These are phyloP conservation scores for Arachis monticola DNA, from an alignment of 331 rosid species.

Conservation along the genomic window DNA sequence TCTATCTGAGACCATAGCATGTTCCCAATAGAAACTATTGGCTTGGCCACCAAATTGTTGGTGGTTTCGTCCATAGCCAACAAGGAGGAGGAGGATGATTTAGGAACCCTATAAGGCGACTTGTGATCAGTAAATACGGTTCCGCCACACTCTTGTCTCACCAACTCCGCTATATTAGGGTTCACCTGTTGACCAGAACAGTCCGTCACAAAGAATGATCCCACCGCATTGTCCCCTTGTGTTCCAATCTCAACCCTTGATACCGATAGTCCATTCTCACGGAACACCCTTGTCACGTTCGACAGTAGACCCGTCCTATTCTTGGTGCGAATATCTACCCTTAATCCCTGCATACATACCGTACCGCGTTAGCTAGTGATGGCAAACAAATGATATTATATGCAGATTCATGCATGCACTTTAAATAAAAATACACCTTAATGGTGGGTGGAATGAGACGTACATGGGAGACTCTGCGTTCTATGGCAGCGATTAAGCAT, in stretches of 20 bases:
- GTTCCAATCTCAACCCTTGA: conserved; percentile 64
- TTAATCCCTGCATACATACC: conserved; percentile 59
- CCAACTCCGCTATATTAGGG: conserved; percentile 53
- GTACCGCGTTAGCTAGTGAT: not conserved
- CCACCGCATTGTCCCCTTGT: conserved; percentile 58
- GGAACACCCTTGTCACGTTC: conserved; percentile 64
- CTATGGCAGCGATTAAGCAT: conserved; percentile 78
- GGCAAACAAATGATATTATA: not conserved
- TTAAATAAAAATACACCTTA: not conserved
- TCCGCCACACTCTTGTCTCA: conserved; percentile 65
- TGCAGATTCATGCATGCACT: not conserved
- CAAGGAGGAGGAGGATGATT: conserved; percentile 44
- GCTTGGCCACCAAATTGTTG: conserved; percentile 41
- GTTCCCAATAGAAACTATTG: conserved; percentile 64
- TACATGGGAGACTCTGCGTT: conserved; percentile 82
- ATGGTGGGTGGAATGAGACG: conserved; percentile 22
- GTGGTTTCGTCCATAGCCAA: conserved; percentile 22
- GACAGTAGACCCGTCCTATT: conserved; percentile 72
- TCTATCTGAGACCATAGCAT: conserved; percentile 78
- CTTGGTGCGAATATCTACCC: conserved; percentile 57
- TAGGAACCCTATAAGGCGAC: conserved; percentile 47
- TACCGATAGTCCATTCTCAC: conserved; percentile 75
- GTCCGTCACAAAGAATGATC: conserved; percentile 76
- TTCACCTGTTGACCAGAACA: conserved; percentile 59
- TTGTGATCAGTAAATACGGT: conserved; percentile 54